Evolutionary conservation across 2,329 filamentous ascomycete species (phyloP).

Genomic region (Rhynchosporium graminicola): DNA sequence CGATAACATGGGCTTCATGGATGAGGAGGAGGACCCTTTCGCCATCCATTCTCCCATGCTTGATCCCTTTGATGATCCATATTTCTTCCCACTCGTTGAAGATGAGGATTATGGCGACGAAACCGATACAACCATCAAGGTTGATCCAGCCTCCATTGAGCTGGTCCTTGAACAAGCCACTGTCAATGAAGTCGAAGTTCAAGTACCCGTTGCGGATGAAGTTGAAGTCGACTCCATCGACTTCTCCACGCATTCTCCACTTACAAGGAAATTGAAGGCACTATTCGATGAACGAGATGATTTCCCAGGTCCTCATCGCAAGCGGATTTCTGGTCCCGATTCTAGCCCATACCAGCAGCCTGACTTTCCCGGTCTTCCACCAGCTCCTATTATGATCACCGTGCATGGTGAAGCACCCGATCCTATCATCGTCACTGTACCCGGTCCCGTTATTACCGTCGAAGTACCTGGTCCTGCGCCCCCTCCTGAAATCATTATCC

Average conservation of each 20-base stretch:
- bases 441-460: not conserved
- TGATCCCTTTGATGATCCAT: not conserved
- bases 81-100: not conserved
- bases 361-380: not conserved
- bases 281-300: too few relatives aligned
- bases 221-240: not conserved
- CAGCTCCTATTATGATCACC: not conserved
- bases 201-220: conserved; percentile 1
- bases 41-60: too few relatives aligned
- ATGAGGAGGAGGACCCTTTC: too few relatives aligned
- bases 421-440: too few relatives aligned
- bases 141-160: not conserved
- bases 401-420: too few relatives aligned
- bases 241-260: too few relatives aligned
- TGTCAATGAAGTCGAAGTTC: not conserved
- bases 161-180: not conserved
- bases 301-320: too few relatives aligned
- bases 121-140: not conserved
- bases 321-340: too few relatives aligned
- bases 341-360: too few relatives aligned
- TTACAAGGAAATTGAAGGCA: too few relatives aligned
- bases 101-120: not conserved
- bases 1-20: too few relatives aligned
- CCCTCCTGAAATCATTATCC: not conserved
- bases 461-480: not conserved